Base-by-base conservation (phyloP, 23 red algal species). In the Gracilaria gracilis region DNA sequence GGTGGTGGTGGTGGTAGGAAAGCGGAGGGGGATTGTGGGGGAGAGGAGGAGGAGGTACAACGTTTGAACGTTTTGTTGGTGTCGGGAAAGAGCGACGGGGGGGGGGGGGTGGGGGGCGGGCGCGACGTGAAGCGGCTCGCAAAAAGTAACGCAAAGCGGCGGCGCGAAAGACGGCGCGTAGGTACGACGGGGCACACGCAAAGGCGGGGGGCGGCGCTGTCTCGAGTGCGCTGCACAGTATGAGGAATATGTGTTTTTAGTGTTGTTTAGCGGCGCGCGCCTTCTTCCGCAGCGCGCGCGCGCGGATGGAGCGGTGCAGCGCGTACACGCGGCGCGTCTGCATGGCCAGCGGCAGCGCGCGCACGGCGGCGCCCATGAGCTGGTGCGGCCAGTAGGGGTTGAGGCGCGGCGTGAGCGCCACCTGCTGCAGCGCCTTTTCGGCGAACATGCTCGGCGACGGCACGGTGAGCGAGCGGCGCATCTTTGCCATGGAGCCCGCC, bases 401-500 rank as follows among this genome's bases (percentile, higher is more conserved):
- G 20, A 84, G 54, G 21, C 91, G 79, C 48, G 87, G 83, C 62
- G 90, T 49, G 19, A 24, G n/a, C 27, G 78, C 94, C 15, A 90
- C 70, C 35, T 80, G 82, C 0, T 70, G 24, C 1, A 99, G 76
- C 48, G 91, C 92, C 19, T 19, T 49, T 13, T 91, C 59, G 24
- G 88, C 97, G 67, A 95, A 96, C 23, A 33, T 23, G 47, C 83
- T 81, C 1, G 97, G 58, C 31, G 97, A 66, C 36, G 94, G 94
- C 44, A 99, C 97, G n/a, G 64, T 92, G 24, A 83, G 77, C 59
- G 62, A 50, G 9, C 48, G 38, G 9, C 94, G 90, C 69, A 98
- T 89, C 76, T 99, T 99, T 38, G 91, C 93, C 97, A 99, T 99
- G 51, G 85, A 75, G 81, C 91, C 91, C 4, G 74, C 93, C 17